Evolutionary conservation across 768 basidiomycete genomes (phyloP), one percentile per base, ranked within the genome.

Genomic region (Phaeotremella skinneri): DNA sequence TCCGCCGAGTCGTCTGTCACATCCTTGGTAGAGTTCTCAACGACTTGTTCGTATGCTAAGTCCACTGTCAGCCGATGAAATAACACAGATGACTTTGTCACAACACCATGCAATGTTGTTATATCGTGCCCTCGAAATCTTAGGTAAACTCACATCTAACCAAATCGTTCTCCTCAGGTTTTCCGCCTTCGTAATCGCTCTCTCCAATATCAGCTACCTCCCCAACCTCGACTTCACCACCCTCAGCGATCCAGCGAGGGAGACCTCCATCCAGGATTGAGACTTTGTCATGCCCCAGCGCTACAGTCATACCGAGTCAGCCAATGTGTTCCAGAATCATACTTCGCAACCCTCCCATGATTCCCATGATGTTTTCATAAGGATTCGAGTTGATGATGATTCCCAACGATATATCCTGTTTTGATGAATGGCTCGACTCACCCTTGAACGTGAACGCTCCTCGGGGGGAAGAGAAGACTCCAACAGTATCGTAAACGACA

Each of bases 181-280:
- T 30, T 11, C 47, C 62, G 25, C 30, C 25, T n/a, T 39, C 45
- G 37, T 64, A 62, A 51, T 61, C 55, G n/a, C 52, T 60, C 45
- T 58, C 56, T 9, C 54, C 62, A 29, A 49, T 25, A 20, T 62
- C 56, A 21, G 37, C 43, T 11, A 64, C 55, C 4, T 67, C 64
- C 1, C 72, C 72, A 4, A 58, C 52, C 34, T 73, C 72, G 29
- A 62, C 54, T 20, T 73, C 69, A 16, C 61, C 59, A 0, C 86
- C 85, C 70, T 88, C 85, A 29, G 81, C 82, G 58, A 84, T 80
- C 89, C 90, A 94, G 39, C 83, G 79, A 30, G 89, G 90, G 13
- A 97, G 82, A 20, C 93, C 94, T n/a, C 96, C 96, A 75, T 98
- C 85, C 16, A 99, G 81, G 11, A 98, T 83, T 61, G 88, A 90